These are phyloP conservation scores for Alliaria petiolata DNA, from an alignment of 345 rosid species.

Conservation along the genomic window DNA sequence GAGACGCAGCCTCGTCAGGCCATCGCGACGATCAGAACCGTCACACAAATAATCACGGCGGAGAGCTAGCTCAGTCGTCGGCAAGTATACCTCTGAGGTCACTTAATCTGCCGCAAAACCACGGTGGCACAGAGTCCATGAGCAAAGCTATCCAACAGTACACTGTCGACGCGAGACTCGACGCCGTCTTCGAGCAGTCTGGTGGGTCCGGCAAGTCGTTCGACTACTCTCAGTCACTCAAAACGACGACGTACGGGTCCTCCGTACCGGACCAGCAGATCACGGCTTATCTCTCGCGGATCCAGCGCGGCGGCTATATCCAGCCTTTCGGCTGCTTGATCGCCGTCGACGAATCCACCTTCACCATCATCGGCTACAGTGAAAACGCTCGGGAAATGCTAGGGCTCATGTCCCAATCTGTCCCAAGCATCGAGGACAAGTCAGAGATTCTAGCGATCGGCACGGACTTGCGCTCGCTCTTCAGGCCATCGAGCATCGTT, in stretches of 20 bases:
- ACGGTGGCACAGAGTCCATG: slow-evolving; percentile 36
- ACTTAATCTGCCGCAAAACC: not conserved
- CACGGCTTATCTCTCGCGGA: slow-evolving; percentile 70
- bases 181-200: slow-evolving; percentile 83
- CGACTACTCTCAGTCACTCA: slow-evolving; percentile 69
- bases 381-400: slow-evolving; percentile 84
- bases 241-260: slow-evolving; percentile 38
- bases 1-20: slow-evolving; percentile 1
- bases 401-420: slow-evolving; percentile 72
- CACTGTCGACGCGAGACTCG: slow-evolving; percentile 86
- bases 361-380: slow-evolving; percentile 65
- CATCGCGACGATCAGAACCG: not conserved
- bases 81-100: slow-evolving; percentile 37
- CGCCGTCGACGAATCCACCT: slow-evolving; percentile 67
- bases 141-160: slow-evolving; percentile 93
- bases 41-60: not conserved
- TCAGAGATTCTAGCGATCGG: slow-evolving; percentile 56
- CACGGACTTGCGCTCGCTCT: slow-evolving; percentile 65
- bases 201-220: slow-evolving; percentile 83
- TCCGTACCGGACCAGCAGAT: slow-evolving; percentile 80
- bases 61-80: slow-evolving; percentile 41
- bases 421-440: slow-evolving; percentile 73
- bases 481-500: slow-evolving; percentile 49
- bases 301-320: slow-evolving; percentile 88
- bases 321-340: slow-evolving; percentile 92